phyloP scores from a whole-genome alignment of 345 rosid genomes.

The Citrus sp. region DNA sequence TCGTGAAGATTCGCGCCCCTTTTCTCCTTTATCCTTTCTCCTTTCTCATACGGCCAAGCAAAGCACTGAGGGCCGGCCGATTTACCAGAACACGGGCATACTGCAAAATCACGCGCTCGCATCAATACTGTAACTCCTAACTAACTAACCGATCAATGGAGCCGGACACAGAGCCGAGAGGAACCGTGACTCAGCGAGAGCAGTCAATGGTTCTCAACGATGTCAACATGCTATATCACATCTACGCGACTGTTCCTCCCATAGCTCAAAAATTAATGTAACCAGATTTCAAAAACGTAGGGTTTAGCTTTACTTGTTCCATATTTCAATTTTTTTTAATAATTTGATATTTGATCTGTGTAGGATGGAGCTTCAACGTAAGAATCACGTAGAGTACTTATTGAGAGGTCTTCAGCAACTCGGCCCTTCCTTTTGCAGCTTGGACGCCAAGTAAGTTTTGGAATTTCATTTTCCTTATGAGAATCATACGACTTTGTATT shows the following conservation, averaged over 20 bases:
- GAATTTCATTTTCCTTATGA: background rate
- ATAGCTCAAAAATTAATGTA: conserved; percentile 50
- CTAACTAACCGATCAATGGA: conserved; percentile 26
- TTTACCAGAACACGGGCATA: too few species aligned
- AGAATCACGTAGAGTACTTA: conserved; percentile 70
- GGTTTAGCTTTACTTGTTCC: background rate
- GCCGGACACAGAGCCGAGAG: conserved; percentile 25
- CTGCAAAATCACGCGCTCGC: background rate
- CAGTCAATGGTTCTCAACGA: conserved; percentile 56
- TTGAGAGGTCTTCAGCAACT: conserved; percentile 61
- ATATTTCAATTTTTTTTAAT: background rate
- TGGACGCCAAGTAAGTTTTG: conserved; percentile 71
- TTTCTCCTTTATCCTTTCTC: too few species aligned
- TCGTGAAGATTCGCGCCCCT: background rate
- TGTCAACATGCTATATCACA: conserved; percentile 54
- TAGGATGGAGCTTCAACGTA: conserved; percentile 81
- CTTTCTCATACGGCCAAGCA: background rate
- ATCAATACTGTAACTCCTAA: background rate
- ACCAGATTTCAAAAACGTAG: background rate
- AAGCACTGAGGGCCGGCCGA: background rate
- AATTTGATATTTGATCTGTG: conserved; percentile 3
- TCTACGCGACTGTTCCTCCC: conserved; percentile 46
- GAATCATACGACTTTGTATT: background rate
- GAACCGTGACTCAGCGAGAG: conserved; percentile 66
- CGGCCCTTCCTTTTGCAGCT: conserved; percentile 51